These are phyloP conservation scores for Ulmus americana DNA, from an alignment of 331 rosid genomes.

Conservation along the genomic window DNA sequence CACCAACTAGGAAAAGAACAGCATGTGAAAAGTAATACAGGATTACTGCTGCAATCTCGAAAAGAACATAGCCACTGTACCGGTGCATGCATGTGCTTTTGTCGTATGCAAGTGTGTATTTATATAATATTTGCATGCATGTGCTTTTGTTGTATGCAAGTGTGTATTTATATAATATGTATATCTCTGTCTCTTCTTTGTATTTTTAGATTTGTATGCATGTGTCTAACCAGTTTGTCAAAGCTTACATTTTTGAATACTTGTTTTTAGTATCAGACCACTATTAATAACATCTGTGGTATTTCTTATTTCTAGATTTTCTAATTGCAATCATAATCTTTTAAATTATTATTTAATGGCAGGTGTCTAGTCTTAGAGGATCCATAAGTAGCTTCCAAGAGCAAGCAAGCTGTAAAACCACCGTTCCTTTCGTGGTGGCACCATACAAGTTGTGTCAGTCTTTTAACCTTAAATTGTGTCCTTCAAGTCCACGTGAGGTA, in stretches of 20 bases:
- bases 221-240: background rate
- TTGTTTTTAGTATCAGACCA: slow-evolving; percentile 5
- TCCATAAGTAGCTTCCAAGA: slow-evolving; percentile 94
- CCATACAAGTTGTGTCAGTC: slow-evolving; percentile 62
- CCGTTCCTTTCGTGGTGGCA: slow-evolving; percentile 65
- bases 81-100: background rate
- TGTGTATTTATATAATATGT: background rate
- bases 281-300: slow-evolving; percentile 1
- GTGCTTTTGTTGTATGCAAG: background rate
- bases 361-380: slow-evolving; percentile 97
- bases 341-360: slow-evolving; percentile 24
- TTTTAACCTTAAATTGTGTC: slow-evolving; percentile 53
- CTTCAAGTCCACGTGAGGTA: slow-evolving; percentile 75
- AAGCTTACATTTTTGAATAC: background rate
- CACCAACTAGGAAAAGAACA: too few relatives aligned
- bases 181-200: background rate
- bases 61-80: too few relatives aligned
- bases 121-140: background rate
- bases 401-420: slow-evolving; percentile 87
- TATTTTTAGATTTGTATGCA: background rate
- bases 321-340: slow-evolving; percentile 11
- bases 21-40: too few relatives aligned
- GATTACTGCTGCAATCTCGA: too few relatives aligned
- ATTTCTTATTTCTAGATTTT: background rate
- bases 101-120: background rate